Evolutionary conservation across 2,329 filamentous ascomycete genomes (phyloP).

Genomic region (Sclerotinia spermophila): DNA sequence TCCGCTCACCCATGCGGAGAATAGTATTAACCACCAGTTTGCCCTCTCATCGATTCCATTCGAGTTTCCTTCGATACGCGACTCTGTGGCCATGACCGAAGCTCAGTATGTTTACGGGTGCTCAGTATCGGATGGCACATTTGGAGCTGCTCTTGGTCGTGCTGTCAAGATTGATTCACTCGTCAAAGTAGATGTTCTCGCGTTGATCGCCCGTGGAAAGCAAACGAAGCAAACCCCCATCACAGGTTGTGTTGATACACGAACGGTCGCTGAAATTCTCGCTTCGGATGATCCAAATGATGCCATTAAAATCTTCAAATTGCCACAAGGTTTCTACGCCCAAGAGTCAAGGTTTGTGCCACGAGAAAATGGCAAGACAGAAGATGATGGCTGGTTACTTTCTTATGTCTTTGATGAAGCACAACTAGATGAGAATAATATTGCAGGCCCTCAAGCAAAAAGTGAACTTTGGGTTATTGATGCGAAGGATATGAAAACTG

Average conservation of each 20-base stretch:
- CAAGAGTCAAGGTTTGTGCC: constrained; percentile 67
- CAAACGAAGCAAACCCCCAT: constrained; percentile 45
- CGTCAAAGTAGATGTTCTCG: constrained; percentile 56
- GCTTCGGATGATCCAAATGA: constrained; percentile 45
- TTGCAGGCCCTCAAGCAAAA: constrained; percentile 41
- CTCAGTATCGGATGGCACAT: constrained; percentile 54
- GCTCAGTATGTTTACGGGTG: constrained; percentile 66
- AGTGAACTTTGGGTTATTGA: constrained; percentile 69
- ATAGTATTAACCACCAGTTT: constrained; percentile 57
- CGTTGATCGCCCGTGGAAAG: constrained; percentile 52
- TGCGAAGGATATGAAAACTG: constrained; percentile 56
- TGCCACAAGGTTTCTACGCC: constrained; percentile 59
- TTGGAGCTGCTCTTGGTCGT: constrained; percentile 58
- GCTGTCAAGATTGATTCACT: constrained; percentile 64
- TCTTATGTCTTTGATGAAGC: constrained; percentile 68
- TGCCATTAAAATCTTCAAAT: constrained; percentile 57
- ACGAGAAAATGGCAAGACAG: constrained; percentile 40
- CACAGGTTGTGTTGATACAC: constrained; percentile 59
- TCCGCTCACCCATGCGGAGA: constrained; percentile 39
- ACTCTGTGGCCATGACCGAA: constrained; percentile 51
- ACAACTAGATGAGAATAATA: constrained; percentile 47
- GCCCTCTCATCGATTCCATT: constrained; percentile 62
- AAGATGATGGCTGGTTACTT: constrained; percentile 66
- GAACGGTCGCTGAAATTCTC: constrained; percentile 52
- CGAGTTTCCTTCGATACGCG: constrained; percentile 62